A percentile compares a stretch with the other conserved stretches of the same genome.
Conservation (phyloP, 805 yeast genomes). For the Suhomyces sp. region DNA sequence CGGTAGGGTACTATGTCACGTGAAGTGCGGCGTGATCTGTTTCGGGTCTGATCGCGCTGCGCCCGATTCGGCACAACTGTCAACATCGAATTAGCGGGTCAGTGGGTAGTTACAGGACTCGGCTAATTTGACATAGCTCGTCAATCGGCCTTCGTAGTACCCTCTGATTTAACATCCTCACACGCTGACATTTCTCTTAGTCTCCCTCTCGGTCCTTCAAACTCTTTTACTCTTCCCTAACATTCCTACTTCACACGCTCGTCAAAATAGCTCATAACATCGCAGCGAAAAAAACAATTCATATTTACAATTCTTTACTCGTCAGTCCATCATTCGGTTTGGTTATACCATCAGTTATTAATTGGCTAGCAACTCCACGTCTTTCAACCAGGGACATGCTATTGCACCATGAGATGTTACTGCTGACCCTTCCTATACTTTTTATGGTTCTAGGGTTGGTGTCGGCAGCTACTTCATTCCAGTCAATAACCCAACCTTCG, state of each 20-base stretch:
- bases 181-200: background rate
- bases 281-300: background rate
- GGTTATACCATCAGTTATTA: background rate
- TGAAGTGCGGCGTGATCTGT: background rate
- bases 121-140: background rate
- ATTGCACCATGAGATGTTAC: background rate
- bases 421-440: background rate
- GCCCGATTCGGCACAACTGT: background rate
- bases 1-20: background rate
- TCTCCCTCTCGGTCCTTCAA: background rate
- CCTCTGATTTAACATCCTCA: background rate
- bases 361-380: background rate
- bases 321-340: background rate
- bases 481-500: conserved; percentile 14
- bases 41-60: background rate
- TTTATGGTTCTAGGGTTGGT: background rate
- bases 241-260: background rate
- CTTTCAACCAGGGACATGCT: background rate
- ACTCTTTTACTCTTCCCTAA: background rate
- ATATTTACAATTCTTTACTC: background rate
- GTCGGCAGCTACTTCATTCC: background rate
- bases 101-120: background rate
- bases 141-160: background rate
- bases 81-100: background rate
- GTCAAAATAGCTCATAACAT: background rate